Evolutionary conservation across 1,284 basidiomycete genomes (phyloP).

Genomic region (Exobasidium cylindrosporum): DNA sequence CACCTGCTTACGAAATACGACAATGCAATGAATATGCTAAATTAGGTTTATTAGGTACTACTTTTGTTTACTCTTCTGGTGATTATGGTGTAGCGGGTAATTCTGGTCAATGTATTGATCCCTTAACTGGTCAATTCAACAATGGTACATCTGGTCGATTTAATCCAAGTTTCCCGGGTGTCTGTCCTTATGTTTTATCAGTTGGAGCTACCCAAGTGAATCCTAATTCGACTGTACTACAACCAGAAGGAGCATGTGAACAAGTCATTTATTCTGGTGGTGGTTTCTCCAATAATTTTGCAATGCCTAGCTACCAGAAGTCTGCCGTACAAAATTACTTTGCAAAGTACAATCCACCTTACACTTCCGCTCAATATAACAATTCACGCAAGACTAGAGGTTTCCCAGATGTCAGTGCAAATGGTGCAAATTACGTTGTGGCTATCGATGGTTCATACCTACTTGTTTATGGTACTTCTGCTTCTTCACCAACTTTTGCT

Average conservation of each 20-base stretch:
- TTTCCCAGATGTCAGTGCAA: slow-evolving; percentile 68
- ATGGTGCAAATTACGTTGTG: slow-evolving; percentile 57
- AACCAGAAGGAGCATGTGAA: slow-evolving; percentile 15
- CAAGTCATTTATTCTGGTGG: slow-evolving; percentile 58
- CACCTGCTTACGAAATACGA: slow-evolving; percentile 58
- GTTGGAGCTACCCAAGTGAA: slow-evolving; percentile 21
- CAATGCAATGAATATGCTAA: slow-evolving; percentile 65
- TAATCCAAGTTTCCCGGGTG: slow-evolving; percentile 16
- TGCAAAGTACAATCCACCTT: slow-evolving; percentile 60
- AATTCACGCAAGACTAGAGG: slow-evolving; percentile 59
- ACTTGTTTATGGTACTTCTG: slow-evolving; percentile 16
- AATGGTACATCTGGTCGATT: slow-evolving; percentile 15
- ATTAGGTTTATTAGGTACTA: slow-evolving; percentile 61
- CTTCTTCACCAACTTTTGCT: slow-evolving; percentile 15
- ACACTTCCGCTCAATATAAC: slow-evolving; percentile 61
- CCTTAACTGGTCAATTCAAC: slow-evolving; percentile 56
- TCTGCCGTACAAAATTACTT: slow-evolving; percentile 61
- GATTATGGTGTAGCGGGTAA: slow-evolving; percentile 31
- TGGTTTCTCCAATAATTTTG: slow-evolving; percentile 61
- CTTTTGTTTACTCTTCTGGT: slow-evolving; percentile 61
- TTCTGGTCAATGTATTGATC: slow-evolving; percentile 57
- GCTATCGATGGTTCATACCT: slow-evolving; percentile 34
- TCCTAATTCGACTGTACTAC: neutral
- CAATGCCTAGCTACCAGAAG: slow-evolving; percentile 59
- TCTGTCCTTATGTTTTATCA: slow-evolving; percentile 22